Conservation (phyloP, 176 grass and related monocot genomes). For the Oryza officinalis region DNA sequence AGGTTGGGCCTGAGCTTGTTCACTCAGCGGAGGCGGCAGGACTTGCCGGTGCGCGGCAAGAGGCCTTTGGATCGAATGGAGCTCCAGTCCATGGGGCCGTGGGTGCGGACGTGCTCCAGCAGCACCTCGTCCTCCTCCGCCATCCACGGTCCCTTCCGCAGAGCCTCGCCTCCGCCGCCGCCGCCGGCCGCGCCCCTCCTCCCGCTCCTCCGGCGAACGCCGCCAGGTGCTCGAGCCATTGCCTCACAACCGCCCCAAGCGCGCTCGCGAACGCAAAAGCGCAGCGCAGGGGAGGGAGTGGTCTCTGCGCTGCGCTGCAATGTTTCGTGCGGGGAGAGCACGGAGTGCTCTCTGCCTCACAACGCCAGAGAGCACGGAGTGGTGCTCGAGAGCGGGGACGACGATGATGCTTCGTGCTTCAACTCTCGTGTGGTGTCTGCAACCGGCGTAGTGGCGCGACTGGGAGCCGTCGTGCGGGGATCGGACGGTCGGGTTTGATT, state of each 20-base stretch:
- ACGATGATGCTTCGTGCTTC: neutral
- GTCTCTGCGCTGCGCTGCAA: too few species aligned
- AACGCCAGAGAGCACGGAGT: too few species aligned
- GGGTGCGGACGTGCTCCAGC: constrained; percentile 58
- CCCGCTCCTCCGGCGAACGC: neutral
- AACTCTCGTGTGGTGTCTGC: neutral
- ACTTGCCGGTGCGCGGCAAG: constrained; percentile 87
- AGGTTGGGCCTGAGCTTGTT: constrained; percentile 85
- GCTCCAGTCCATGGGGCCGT: constrained; percentile 81
- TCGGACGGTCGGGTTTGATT: constrained; percentile 31
- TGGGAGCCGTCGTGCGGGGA: neutral
- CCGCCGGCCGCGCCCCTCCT: constrained; percentile 11
- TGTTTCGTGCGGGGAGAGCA: too few species aligned
- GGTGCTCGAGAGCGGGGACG: neutral
- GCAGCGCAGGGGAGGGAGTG: neutral
- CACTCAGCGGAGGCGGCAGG: constrained; percentile 93
- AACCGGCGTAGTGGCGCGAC: neutral
- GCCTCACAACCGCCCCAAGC: neutral
- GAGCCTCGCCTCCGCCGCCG: constrained; percentile 13
- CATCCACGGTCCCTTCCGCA: constrained; percentile 68
- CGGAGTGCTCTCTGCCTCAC: too few species aligned
- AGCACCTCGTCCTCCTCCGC: constrained; percentile 75
- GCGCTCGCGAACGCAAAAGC: neutral
- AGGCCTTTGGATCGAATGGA: constrained; percentile 86
- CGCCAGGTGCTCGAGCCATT: constrained; percentile 42